Evolutionary conservation across 345 rosid genomes (phyloP).

Genomic region (Brassica carinata): DNA sequence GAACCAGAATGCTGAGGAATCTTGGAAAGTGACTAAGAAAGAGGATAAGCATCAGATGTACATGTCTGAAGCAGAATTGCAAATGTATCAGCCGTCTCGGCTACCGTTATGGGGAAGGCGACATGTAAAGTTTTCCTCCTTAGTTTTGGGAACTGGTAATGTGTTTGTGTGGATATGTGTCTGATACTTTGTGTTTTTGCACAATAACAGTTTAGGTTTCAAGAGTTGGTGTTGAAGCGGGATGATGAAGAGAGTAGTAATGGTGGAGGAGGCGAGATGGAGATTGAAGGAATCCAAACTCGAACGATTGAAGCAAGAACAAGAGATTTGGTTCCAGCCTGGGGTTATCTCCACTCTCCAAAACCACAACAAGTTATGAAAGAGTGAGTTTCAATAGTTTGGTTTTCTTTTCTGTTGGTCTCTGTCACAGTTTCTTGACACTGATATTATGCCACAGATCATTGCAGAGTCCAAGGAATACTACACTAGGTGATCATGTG

Average conservation of each 20-base stretch:
- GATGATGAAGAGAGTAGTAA: conserved; percentile 44
- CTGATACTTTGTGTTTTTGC: conserved; percentile 28
- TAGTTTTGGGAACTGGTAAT: not conserved
- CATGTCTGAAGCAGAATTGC: conserved; percentile 84
- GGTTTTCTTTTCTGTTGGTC: not conserved
- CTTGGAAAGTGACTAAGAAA: conserved; percentile 38
- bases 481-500: conserved; percentile 5
- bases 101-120: conserved; percentile 79
- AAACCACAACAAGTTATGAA: conserved; percentile 41
- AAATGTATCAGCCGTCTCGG: conserved; percentile 53
- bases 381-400: conserved; percentile 45
- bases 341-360: conserved; percentile 52
- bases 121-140: conserved; percentile 48
- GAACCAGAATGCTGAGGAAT: conserved; percentile 44
- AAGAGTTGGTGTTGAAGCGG: conserved; percentile 47
- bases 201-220: conserved; percentile 64
- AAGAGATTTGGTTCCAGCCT: conserved; percentile 68
- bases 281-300: conserved; percentile 64
- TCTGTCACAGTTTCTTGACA: conserved; percentile 9
- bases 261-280: conserved; percentile 62
- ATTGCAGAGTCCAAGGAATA: conserved; percentile 9
- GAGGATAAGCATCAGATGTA: conserved; percentile 69
- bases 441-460: conserved; percentile 24
- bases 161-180: conserved; percentile 7
- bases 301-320: conserved; percentile 65